Conservation (phyloP, 306 rosid genomes). For the Abrus precatorius region DNA sequence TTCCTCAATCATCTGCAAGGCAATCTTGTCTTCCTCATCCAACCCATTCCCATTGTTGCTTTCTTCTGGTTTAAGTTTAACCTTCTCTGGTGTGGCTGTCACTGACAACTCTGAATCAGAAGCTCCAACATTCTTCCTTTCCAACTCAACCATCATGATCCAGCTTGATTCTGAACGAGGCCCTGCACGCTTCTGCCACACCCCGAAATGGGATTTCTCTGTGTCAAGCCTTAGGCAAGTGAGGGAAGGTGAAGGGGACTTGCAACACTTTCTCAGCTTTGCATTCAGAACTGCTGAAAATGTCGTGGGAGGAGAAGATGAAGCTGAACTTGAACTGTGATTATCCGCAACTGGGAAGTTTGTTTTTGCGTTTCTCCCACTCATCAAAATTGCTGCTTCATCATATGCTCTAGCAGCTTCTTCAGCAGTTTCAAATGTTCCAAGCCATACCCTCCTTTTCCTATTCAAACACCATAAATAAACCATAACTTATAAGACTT, state of each 20-base stretch:
- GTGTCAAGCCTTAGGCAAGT: constrained; percentile 88
- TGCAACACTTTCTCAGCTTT: constrained; percentile 75
- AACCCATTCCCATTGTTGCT: constrained; percentile 39
- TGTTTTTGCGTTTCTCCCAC: constrained; percentile 86
- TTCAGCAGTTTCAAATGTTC: constrained; percentile 88
- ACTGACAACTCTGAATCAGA: background rate
- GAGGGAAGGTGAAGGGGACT: constrained; percentile 78
- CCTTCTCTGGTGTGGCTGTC: constrained; percentile 20
- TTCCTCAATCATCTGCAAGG: constrained; percentile 93
- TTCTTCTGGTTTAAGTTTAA: constrained; percentile 40
- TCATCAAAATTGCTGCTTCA: constrained; percentile 88
- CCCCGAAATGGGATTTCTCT: constrained; percentile 77
- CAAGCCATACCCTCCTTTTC: constrained; percentile 97
- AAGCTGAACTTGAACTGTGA: constrained; percentile 18
- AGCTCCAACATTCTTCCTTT: constrained; percentile 39
- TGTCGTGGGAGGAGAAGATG: constrained; percentile 42
- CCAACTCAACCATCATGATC: constrained; percentile 88
- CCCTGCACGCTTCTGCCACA: constrained; percentile 86
- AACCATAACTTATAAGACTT: background rate
- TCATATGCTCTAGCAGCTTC: constrained; percentile 93
- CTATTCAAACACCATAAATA: constrained; percentile 52
- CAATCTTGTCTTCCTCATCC: constrained; percentile 71
- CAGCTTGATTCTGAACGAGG: constrained; percentile 72
- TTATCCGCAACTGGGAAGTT: constrained; percentile 69
- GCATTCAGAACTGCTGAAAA: constrained; percentile 66